Percentiles rank a stretch among this genome's conserved stretches.
These are phyloP conservation scores for Cytospora piceicola DNA, from an alignment of 2,329 filamentous ascomycete species.

Conservation along the genomic window DNA sequence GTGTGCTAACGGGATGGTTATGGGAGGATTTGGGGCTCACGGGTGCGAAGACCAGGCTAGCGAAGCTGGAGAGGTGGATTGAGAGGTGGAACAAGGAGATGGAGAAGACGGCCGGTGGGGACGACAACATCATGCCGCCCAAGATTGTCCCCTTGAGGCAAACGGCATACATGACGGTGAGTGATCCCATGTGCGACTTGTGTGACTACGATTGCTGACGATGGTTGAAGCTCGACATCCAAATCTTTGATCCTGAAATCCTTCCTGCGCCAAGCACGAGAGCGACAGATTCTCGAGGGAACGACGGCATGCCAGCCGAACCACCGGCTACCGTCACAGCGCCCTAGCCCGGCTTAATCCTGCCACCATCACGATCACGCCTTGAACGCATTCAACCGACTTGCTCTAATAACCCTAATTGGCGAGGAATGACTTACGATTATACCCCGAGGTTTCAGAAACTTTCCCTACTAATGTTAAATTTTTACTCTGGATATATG, in stretches of 20 bases:
- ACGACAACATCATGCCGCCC: conserved; percentile 60
- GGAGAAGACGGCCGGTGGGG: conserved; percentile 57
- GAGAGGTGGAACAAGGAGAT: conserved; percentile 83
- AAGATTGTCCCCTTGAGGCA: conserved; percentile 77
- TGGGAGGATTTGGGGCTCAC: conserved; percentile 90
- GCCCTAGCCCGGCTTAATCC: conserved; percentile 7
- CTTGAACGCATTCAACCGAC: conserved; percentile 9
- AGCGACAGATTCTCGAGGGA: conserved; percentile 24
- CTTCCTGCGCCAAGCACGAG: conserved; percentile 53
- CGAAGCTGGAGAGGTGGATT: conserved; percentile 76
- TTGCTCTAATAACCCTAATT: conserved; percentile 22
- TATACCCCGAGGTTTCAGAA: conserved; percentile 26
- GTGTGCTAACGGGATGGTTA: conserved; percentile 85
- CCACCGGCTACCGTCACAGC: conserved; percentile 20
- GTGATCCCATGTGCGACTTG: conserved; percentile 35
- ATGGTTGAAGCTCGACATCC: conserved; percentile 69
- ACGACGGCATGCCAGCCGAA: conserved; percentile 23
- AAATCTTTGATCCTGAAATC: conserved; percentile 79
- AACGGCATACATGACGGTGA: conserved; percentile 85
- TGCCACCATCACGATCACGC: conserved; percentile 12
- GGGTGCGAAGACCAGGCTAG: conserved; percentile 72
- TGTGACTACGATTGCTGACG: conserved; percentile 34
- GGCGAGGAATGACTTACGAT: conserved; percentile 29
- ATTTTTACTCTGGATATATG: conserved; percentile 3
- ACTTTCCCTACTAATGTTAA: conserved; percentile 11